phyloP scores from a whole-genome alignment of 495 filamentous ascomycete genomes.

The Aspergillus coremiiformis region DNA sequence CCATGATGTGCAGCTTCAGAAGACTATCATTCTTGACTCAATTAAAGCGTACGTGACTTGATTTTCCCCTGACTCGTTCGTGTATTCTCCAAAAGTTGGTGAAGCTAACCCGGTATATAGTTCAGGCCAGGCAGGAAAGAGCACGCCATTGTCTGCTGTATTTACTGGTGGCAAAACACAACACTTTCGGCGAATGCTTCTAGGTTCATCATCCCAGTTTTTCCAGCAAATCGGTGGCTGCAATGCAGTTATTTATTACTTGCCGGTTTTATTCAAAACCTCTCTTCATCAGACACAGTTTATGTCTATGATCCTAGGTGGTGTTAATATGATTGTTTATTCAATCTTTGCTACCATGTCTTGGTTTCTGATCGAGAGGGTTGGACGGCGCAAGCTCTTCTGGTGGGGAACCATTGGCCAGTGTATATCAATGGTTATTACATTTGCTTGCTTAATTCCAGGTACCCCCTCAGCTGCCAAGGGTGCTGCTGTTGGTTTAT shows the following conservation, averaged over 20 bases:
- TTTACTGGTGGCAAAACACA: slow-evolving; percentile 40
- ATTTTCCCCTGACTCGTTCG: too few species aligned
- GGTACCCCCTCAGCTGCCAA: slow-evolving; percentile 18
- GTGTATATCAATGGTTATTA: slow-evolving; percentile 33
- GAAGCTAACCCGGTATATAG: too few species aligned
- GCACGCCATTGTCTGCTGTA: too few species aligned
- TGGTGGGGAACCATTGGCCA: slow-evolving; percentile 58
- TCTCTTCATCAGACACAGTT: slow-evolving; percentile 50
- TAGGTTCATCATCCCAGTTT: slow-evolving; percentile 46
- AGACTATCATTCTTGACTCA: too few species aligned
- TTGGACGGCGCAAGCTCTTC: slow-evolving; percentile 66
- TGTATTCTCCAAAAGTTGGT: too few species aligned
- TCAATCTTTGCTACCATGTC: slow-evolving; percentile 44
- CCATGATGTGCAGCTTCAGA: too few species aligned
- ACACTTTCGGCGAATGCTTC: slow-evolving; percentile 37
- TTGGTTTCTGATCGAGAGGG: slow-evolving; percentile 70
- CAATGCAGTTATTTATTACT: slow-evolving; percentile 82
- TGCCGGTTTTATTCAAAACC: slow-evolving; percentile 65
- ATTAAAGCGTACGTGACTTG: slow-evolving; percentile 56
- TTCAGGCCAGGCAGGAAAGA: too few species aligned
- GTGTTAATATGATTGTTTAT: slow-evolving; percentile 76
- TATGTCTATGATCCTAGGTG: slow-evolving; percentile 63
- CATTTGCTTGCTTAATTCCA: slow-evolving; percentile 27
- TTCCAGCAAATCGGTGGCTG: slow-evolving; percentile 73
- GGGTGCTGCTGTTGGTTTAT: slow-evolving; percentile 35